Conservation (phyloP, 768 basidiomycete genomes). For the Rhodotorula graminis region DNA sequence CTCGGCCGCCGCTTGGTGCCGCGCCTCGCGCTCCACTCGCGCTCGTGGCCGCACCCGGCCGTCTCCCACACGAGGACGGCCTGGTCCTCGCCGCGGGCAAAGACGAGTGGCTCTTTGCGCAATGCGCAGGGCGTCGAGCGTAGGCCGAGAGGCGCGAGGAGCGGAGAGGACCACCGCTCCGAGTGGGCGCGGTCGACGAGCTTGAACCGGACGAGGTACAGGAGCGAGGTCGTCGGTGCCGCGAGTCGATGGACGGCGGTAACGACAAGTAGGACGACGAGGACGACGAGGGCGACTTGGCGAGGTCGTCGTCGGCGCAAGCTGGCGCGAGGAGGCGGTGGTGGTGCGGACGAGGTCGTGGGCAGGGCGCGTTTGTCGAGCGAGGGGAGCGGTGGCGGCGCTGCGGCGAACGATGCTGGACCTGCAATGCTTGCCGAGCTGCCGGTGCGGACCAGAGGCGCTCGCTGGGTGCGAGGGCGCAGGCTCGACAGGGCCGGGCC, state of each 20-base stretch:
- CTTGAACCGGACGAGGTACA: conserved; percentile 27
- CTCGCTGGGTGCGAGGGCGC: not conserved
- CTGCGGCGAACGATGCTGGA: not conserved
- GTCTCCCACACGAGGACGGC: conserved; percentile 35
- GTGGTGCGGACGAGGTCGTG: not conserved
- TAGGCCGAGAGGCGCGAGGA: conserved; percentile 14
- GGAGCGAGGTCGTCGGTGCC: not conserved
- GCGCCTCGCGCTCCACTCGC: conserved; percentile 1
- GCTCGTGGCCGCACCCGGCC: conserved; percentile 1
- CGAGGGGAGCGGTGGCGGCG: conserved; percentile 4
- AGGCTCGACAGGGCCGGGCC: not conserved
- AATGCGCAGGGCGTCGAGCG: conserved; percentile 24
- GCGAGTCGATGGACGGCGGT: not conserved
- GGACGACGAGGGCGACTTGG: not conserved
- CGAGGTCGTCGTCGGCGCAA: not conserved
- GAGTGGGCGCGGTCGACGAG: conserved; percentile 23
- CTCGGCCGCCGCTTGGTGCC: not conserved
- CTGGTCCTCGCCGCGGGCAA: conserved; percentile 5
- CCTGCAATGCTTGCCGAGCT: conserved; percentile 3
- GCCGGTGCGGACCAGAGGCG: not conserved
- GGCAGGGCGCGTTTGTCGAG: not conserved
- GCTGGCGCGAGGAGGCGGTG: not conserved
- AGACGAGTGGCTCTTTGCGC: conserved; percentile 34
- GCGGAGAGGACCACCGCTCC: conserved; percentile 14
- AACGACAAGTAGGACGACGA: not conserved